Percentiles rank a stretch among this genome's conserved stretches.
Conservation (phyloP, 257 asterid genomes). For the Nicotiana otophora region DNA sequence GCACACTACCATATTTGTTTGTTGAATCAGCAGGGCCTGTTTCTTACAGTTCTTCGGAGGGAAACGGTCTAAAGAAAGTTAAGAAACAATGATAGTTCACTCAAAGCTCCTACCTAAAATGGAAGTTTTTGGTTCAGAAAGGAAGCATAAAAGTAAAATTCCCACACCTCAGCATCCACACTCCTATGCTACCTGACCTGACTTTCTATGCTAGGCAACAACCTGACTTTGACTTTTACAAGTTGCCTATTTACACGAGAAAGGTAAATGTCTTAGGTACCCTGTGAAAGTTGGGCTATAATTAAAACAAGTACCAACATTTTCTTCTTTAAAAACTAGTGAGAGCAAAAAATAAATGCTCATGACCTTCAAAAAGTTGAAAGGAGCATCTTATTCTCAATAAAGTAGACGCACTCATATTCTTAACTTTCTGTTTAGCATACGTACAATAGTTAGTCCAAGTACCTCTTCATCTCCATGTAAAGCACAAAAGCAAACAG, state of each 20-base stretch:
- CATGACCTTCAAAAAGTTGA: background rate
- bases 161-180: background rate
- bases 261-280: background rate
- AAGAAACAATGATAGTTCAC: background rate
- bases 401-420: background rate
- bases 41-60: background rate
- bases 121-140: background rate
- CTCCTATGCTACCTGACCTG: background rate
- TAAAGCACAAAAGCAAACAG: slow-evolving; percentile 61
- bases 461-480: slow-evolving; percentile 48
- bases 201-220: background rate
- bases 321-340: background rate
- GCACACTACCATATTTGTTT: background rate
- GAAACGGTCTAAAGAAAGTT: background rate
- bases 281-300: background rate
- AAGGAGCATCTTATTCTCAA: background rate
- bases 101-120: background rate
- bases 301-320: background rate
- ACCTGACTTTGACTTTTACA: background rate
- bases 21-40: background rate
- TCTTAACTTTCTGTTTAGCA: background rate
- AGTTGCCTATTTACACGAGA: background rate
- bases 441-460: background rate
- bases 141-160: background rate
- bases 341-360: background rate